These are phyloP conservation scores for Populus deltoides DNA, from an alignment of 345 rosid species.

Conservation along the genomic window DNA sequence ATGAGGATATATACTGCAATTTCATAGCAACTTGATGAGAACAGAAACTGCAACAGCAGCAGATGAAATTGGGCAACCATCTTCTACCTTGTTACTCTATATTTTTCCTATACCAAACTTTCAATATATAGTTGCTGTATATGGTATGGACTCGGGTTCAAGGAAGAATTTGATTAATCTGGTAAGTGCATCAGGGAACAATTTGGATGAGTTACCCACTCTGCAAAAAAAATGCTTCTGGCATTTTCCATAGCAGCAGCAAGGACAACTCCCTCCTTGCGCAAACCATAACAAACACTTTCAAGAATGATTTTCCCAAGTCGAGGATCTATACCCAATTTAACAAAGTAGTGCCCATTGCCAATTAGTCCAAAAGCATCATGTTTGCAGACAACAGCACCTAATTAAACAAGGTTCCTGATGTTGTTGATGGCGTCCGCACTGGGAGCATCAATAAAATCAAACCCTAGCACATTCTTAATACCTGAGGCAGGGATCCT, in stretches of 20 bases:
- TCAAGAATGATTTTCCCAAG: constrained; percentile 76
- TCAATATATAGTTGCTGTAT: too few relatives aligned
- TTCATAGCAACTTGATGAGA: too few relatives aligned
- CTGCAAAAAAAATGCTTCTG: constrained; percentile 76
- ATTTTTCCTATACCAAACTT: too few relatives aligned
- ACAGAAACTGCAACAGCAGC: too few relatives aligned
- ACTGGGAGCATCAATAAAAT: constrained; percentile 87
- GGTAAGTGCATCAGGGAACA: too few relatives aligned
- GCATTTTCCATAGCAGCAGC: constrained; percentile 90
- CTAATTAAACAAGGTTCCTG: constrained; percentile 71
- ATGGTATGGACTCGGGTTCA: too few relatives aligned
- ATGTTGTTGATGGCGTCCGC: constrained; percentile 56
- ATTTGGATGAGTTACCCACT: constrained; percentile 42
- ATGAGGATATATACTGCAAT: too few relatives aligned
- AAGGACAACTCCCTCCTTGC: constrained; percentile 82
- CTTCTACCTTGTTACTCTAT: too few relatives aligned
- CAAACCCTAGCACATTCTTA: constrained; percentile 53
- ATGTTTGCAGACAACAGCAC: constrained; percentile 51
- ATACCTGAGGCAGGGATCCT: constrained; percentile 77
- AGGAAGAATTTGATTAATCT: too few relatives aligned
- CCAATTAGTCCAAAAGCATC: constrained; percentile 51
- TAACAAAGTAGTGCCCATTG: constrained; percentile 60
- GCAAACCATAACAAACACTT: constrained; percentile 48
- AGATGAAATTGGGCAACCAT: too few relatives aligned
- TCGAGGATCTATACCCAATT: constrained; percentile 86